Base-by-base conservation (phyloP, 1,284 basidiomycete genomes). In the Anthracocystis walkeri region DNA sequence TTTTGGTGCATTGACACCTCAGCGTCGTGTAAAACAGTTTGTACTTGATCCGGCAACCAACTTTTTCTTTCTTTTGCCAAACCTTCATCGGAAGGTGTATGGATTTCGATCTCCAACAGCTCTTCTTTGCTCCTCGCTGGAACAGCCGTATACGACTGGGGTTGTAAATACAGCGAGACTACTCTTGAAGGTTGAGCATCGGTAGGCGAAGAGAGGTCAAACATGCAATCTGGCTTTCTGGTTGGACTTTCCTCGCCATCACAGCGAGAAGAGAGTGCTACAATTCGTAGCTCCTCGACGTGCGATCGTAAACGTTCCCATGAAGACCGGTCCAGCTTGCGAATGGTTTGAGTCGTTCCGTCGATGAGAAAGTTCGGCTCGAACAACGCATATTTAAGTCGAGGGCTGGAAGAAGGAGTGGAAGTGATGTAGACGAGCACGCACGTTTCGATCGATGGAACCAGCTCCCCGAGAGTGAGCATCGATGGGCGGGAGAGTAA, bases 361-460 rank as follows among this genome's bases (percentile, higher is more conserved):
- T 73, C 62, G 51, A 78, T 58, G 14, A 75, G 56, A n/a, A 75
- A 75, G 58, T 72, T 70, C 25, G 76, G 76, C 33, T 78, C 76
- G 40, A 78, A 71, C 4, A 78, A 65, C 23, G 76, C 76, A 31
- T 71, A 65, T 4, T 68, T 49, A 38, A 77, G 38, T 16, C 41
- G 21, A n/a, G 48, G 35, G 41, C 21, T 6, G 35, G 58, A 27
- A 2, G 31, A 21, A 12, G 58, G 20, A 3, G 20, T 25, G 18
- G 55, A 46, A 7, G 64, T 49, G 23, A 59, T 21, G 50, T 75
- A 71, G 31, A 78, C 46, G 21, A 78, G 58, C 4, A 78, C 76
- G 27, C 72, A 67, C 10, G 73, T 78, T n/a, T 72, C 65, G 51
- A 75, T 62, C 14, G 62, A 65, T 2, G 74, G 72, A 2, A 53